Evolutionary conservation across 768 basidiomycete genomes (phyloP).

Genomic region (Mycena amicta): DNA sequence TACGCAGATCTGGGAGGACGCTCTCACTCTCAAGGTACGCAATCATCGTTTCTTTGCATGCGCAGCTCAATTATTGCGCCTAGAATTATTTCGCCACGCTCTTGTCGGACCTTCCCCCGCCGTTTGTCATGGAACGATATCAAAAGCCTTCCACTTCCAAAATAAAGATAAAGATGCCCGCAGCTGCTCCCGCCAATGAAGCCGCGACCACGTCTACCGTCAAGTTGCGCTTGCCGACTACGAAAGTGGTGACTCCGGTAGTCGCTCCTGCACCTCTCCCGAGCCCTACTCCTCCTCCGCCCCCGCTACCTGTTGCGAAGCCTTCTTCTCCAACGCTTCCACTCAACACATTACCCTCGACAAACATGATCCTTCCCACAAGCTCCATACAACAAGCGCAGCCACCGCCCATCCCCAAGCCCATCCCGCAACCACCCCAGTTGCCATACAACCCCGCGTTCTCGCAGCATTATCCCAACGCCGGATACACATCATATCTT

Average conservation of each 20-base stretch:
- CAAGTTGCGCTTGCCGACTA: conserved; percentile 41
- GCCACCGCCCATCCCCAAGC: not conserved
- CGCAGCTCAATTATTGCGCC: conserved; percentile 12
- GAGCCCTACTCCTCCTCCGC: conserved; percentile 28
- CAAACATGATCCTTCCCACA: conserved; percentile 16
- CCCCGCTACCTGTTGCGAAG: not conserved
- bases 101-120: conserved; percentile 77
- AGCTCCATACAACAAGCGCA: conserved; percentile 8
- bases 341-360: conserved; percentile 19
- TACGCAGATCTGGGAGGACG: conserved; percentile 82
- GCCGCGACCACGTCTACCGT: conserved; percentile 27
- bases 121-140: conserved; percentile 66
- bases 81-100: conserved; percentile 76
- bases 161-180: conserved; percentile 74
- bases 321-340: conserved; percentile 27
- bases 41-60: conserved; percentile 10
- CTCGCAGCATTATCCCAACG: conserved; percentile 56
- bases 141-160: conserved; percentile 60
- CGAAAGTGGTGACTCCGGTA: conserved; percentile 26
- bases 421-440: conserved; percentile 25
- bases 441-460: conserved; percentile 1
- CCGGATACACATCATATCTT: conserved; percentile 49
- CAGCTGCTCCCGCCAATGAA: conserved; percentile 33
- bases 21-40: conserved; percentile 60
- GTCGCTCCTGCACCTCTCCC: conserved; percentile 24